Conservation (phyloP, 345 rosid genomes). For the Brassica juncea region DNA sequence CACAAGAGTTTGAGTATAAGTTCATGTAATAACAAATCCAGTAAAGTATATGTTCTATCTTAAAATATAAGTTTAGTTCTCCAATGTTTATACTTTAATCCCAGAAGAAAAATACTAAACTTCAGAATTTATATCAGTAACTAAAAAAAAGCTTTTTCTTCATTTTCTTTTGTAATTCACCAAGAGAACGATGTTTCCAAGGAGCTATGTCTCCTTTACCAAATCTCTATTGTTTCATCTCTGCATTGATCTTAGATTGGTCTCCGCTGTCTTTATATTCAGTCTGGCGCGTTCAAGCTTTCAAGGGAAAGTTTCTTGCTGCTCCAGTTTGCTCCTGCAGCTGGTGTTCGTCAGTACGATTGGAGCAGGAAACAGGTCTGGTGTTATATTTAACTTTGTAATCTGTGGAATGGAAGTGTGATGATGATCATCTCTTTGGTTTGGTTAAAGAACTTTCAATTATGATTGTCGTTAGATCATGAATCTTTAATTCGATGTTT, state of each 20-base stretch:
- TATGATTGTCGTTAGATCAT: too few species aligned
- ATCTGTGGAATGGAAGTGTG: background rate
- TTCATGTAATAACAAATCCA: background rate
- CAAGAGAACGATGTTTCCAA: too few species aligned
- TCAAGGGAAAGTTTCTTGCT: conserved; percentile 66
- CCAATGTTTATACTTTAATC: background rate
- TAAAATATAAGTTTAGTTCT: background rate
- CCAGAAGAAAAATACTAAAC: conserved; percentile 6
- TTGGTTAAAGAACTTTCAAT: background rate
- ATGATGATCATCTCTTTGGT: background rate
- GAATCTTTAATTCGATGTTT: conserved; percentile 11
- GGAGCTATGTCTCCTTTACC: conserved; percentile 23
- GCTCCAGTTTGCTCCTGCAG: conserved; percentile 84
- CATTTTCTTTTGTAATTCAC: background rate
- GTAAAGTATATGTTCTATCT: conserved; percentile 4
- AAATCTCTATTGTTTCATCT: background rate
- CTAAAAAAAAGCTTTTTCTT: background rate
- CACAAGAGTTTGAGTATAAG: background rate
- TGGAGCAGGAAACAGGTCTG: conserved; percentile 91
- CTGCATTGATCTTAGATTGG: conserved; percentile 14
- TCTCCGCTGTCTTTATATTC: conserved; percentile 7
- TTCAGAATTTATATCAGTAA: conserved; percentile 14
- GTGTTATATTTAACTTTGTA: background rate
- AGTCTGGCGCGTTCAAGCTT: conserved; percentile 87
- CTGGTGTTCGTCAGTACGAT: conserved; percentile 75